A percentile compares a stretch with the other conserved stretches of the same genome.
phyloP scores from a whole-genome alignment of 352 stramenopile species.

The Thalassiosira hispida region DNA sequence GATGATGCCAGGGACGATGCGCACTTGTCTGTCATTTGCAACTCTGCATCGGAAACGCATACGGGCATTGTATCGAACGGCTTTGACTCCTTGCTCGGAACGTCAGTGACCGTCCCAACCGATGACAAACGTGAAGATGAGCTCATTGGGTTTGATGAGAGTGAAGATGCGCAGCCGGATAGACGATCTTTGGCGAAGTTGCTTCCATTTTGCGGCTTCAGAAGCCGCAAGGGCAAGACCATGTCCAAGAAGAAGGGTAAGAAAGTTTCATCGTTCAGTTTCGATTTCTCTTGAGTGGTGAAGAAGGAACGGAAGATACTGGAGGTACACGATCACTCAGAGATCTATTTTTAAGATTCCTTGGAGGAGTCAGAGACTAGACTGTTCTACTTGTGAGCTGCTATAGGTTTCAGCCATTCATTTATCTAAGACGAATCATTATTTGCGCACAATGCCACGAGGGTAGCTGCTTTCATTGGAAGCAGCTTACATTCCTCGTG shows the following conservation, averaged over 20 bases:
- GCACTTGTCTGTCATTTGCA: background rate
- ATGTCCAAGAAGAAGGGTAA: conserved; percentile 31
- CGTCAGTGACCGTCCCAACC: conserved; percentile 14
- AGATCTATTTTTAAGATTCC: too few relatives aligned
- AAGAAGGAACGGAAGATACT: too few relatives aligned
- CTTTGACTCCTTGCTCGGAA: conserved; percentile 19
- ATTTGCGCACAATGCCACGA: too few relatives aligned
- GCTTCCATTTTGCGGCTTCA: conserved; percentile 33
- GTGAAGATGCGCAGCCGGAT: conserved; percentile 14
- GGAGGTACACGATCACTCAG: too few relatives aligned
- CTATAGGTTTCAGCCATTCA: too few relatives aligned
- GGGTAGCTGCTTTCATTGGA: too few relatives aligned
- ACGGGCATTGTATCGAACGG: background rate
- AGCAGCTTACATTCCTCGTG: too few relatives aligned
- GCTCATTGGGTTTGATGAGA: conserved; percentile 17
- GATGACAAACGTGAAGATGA: conserved; percentile 7
- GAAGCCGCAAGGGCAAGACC: background rate
- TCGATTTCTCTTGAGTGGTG: conserved; percentile 34
- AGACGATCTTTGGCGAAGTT: conserved; percentile 16
- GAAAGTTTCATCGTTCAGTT: background rate
- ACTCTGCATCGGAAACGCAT: background rate
- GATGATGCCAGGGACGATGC: conserved; percentile 5
- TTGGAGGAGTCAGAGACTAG: too few relatives aligned
- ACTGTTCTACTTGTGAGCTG: too few relatives aligned
- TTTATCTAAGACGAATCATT: too few relatives aligned